Conservation (phyloP, 2,329 filamentous ascomycete genomes). For the Alternaria burnsii region DNA sequence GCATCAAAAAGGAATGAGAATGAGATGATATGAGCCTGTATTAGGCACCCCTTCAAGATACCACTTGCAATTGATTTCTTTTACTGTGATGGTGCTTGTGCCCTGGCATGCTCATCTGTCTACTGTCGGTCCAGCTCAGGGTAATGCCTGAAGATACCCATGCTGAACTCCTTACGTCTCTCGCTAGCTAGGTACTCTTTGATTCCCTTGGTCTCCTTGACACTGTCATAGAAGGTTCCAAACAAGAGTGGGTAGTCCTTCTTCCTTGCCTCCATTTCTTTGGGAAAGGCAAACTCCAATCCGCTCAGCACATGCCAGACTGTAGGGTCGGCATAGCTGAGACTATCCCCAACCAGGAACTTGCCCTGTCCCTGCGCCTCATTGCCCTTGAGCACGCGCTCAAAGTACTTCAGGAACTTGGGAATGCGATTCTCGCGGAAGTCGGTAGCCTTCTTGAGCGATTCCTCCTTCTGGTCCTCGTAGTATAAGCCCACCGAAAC, state of each 20-base stretch:
- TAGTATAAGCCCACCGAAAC: slow-evolving; percentile 69
- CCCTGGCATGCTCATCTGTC: not conserved
- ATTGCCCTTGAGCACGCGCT: slow-evolving; percentile 69
- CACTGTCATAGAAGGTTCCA: slow-evolving; percentile 65
- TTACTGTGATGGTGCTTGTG: slow-evolving; percentile 34
- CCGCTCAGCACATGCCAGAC: slow-evolving; percentile 72
- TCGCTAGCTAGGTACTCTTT: slow-evolving; percentile 74
- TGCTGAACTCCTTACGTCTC: slow-evolving; percentile 67
- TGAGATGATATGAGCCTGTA: slow-evolving; percentile 48
- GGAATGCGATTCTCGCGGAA: slow-evolving; percentile 71
- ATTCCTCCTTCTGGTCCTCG: slow-evolving; percentile 77
- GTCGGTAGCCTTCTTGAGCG: slow-evolving; percentile 64
- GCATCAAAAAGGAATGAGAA: slow-evolving; percentile 52
- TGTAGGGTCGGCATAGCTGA: slow-evolving; percentile 78
- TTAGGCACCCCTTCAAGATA: slow-evolving; percentile 46
- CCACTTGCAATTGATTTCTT: slow-evolving; percentile 48
- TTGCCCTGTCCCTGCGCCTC: slow-evolving; percentile 64
- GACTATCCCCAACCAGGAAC: slow-evolving; percentile 70
- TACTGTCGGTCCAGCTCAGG: slow-evolving; percentile 71
- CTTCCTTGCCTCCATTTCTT: slow-evolving; percentile 66
- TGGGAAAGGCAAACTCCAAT: slow-evolving; percentile 73
- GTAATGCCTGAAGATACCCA: slow-evolving; percentile 77
- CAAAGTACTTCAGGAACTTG: slow-evolving; percentile 76
- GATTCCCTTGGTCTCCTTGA: slow-evolving; percentile 70
- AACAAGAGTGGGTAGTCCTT: slow-evolving; percentile 70